Evolutionary conservation across 2,329 filamentous ascomycete species (phyloP).

Genomic region (Aspergillus pseudoviridinutans): DNA sequence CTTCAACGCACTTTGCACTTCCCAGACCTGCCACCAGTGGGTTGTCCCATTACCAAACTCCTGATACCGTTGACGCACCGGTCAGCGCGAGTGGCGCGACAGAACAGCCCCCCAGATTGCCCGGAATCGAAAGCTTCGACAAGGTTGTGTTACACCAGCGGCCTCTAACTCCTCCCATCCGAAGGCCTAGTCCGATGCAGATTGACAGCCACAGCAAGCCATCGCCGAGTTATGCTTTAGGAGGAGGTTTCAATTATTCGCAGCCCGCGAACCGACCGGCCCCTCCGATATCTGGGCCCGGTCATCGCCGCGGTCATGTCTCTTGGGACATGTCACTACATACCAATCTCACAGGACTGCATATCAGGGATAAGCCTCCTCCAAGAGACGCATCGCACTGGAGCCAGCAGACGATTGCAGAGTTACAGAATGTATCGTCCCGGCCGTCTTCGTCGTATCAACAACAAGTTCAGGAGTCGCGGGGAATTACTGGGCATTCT

Average conservation of each 20-base stretch:
- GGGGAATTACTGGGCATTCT: conserved; percentile 23
- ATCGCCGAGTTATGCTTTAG: conserved; percentile 26
- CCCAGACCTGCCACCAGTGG: conserved; percentile 66
- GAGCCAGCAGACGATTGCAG: conserved; percentile 43
- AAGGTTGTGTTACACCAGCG: conserved; percentile 60
- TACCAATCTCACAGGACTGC: conserved; percentile 41
- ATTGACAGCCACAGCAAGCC: conserved; percentile 54
- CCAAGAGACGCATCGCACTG: conserved; percentile 38
- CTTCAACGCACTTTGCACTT: conserved; percentile 61
- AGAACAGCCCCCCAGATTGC: conserved; percentile 65
- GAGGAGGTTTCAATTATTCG: conserved; percentile 32
- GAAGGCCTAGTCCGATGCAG: conserved; percentile 72
- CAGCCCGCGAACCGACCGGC: conserved; percentile 34
- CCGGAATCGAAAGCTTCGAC: conserved; percentile 90
- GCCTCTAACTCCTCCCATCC: conserved; percentile 59
- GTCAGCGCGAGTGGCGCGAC: conserved; percentile 50
- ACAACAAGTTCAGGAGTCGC: conserved; percentile 25
- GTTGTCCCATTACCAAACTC: conserved; percentile 70
- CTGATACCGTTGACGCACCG: conserved; percentile 57
- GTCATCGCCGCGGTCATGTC: conserved; percentile 44
- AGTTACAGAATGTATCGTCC: conserved; percentile 37
- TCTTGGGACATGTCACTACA: conserved; percentile 48
- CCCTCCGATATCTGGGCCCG: conserved; percentile 42
- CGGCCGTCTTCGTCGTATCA: conserved; percentile 34
- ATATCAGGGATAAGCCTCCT: conserved; percentile 35